Conservation (phyloP, 148 eudicot genomes). For the Fagopyrum esculentum region DNA sequence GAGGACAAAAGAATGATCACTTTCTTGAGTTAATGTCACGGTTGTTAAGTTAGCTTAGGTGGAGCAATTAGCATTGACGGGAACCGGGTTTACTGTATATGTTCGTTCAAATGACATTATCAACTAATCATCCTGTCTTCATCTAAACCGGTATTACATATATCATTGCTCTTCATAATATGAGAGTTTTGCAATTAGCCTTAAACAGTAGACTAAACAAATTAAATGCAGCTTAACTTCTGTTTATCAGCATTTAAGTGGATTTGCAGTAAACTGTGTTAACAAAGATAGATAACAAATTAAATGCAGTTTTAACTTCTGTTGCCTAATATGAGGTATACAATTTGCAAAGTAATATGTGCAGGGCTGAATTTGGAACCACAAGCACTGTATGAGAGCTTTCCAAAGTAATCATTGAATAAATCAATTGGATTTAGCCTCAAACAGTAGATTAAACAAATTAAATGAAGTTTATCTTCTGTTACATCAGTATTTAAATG, state of each 20-base stretch:
- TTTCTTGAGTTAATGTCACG: slow-evolving; percentile 1
- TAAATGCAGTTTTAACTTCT: too few relatives aligned
- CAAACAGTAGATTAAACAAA: background rate
- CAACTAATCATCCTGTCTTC: background rate
- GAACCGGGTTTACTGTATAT: background rate
- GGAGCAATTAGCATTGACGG: background rate
- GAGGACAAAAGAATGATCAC: background rate
- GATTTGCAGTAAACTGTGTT: too few relatives aligned
- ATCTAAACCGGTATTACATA: background rate
- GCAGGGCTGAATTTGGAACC: background rate
- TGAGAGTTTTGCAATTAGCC: too few relatives aligned
- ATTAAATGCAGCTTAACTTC: too few relatives aligned
- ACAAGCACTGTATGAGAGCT: background rate
- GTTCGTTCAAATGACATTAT: background rate
- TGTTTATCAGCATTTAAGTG: too few relatives aligned
- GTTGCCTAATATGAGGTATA: too few relatives aligned
- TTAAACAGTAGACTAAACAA: too few relatives aligned
- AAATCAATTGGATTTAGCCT: background rate
- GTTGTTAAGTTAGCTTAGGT: background rate
- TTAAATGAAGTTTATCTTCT: background rate
- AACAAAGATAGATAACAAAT: too few relatives aligned
- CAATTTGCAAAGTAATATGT: too few relatives aligned
- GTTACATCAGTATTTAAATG: background rate
- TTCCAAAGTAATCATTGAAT: background rate
- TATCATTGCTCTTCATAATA: too few relatives aligned